Percentiles rank a stretch among this genome's conserved stretches.
Evolutionary conservation across 495 filamentous ascomycete species (phyloP).

Genomic region (Echria macrotheca): DNA sequence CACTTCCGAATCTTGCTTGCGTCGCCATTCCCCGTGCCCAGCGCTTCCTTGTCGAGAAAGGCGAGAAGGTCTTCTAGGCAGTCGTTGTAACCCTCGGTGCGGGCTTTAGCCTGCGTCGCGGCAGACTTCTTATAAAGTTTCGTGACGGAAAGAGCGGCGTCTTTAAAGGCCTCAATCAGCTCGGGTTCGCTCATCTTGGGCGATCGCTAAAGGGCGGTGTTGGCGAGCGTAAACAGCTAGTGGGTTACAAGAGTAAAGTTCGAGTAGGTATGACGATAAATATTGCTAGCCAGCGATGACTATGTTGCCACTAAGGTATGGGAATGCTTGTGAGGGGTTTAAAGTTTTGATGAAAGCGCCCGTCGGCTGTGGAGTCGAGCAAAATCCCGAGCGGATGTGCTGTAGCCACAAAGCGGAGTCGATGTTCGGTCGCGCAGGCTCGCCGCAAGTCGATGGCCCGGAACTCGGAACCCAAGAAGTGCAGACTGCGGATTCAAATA

Average conservation of each 20-base stretch:
- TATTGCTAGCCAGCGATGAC: no score
- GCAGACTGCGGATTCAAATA: background rate
- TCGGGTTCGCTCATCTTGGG: constrained; percentile 54
- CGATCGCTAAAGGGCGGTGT: no score
- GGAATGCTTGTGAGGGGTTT: constrained; percentile 13
- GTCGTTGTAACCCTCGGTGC: constrained; percentile 82
- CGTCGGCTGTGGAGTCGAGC: background rate
- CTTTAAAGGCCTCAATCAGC: constrained; percentile 82
- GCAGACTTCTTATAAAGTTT: constrained; percentile 91
- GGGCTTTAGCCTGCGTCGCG: constrained; percentile 65
- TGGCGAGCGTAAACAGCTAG: no score
- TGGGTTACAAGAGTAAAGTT: background rate
- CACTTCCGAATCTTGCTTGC: constrained; percentile 77
- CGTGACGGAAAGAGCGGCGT: constrained; percentile 89
- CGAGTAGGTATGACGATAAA: background rate
- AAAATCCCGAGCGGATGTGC: no score
- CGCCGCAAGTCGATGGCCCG: background rate
- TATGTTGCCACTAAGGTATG: background rate
- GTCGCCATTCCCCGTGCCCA: constrained; percentile 73
- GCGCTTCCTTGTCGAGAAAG: constrained; percentile 75
- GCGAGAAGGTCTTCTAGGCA: constrained; percentile 82
- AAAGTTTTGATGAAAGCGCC: background rate
- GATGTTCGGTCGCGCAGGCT: no score
- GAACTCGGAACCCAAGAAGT: background rate
- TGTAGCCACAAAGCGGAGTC: no score